phyloP scores from a whole-genome alignment of 768 basidiomycete genomes.

The Boletus sp. region DNA sequence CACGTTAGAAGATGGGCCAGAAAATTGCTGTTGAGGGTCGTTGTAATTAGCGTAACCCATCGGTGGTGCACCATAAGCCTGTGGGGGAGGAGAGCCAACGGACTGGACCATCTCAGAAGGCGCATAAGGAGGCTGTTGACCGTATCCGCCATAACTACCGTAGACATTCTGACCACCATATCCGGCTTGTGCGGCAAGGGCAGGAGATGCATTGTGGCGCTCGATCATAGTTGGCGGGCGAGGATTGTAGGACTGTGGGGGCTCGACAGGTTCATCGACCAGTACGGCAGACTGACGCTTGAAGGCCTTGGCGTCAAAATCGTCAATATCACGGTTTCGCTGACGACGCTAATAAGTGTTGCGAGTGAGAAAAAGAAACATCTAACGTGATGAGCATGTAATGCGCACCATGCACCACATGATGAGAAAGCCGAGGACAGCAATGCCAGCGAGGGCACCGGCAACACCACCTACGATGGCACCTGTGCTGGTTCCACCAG shows the following conservation, averaged over 20 bases:
- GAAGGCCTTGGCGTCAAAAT: conserved; percentile 58
- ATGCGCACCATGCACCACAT: conserved; percentile 46
- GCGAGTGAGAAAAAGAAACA: conserved; percentile 3
- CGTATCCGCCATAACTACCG: conserved; percentile 24
- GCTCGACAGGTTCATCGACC: conserved; percentile 49
- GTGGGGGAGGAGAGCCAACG: conserved; percentile 14
- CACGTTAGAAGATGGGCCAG: conserved; percentile 15
- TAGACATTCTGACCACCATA: conserved; percentile 23
- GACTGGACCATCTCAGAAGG: conserved; percentile 17
- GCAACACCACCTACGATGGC: conserved; percentile 41
- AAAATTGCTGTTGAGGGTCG: conserved; percentile 24
- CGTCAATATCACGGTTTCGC: conserved; percentile 33
- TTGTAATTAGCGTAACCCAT: conserved; percentile 26
- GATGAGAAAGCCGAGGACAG: conserved; percentile 37
- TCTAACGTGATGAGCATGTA: background rate
- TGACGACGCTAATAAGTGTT: conserved; percentile 38
- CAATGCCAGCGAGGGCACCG: conserved; percentile 44
- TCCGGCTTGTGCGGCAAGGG: conserved; percentile 21
- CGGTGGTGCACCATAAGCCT: conserved; percentile 18
- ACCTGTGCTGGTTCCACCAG: conserved; percentile 32
- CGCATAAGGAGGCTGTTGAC: conserved; percentile 19
- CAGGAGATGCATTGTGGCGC: conserved; percentile 36
- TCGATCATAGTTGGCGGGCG: conserved; percentile 68
- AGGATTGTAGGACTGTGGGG: conserved; percentile 42
- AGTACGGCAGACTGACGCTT: conserved; percentile 61